Evolutionary conservation across 352 stramenopile species (phyloP).

Genomic region (Halophytophthora polymorphica): DNA sequence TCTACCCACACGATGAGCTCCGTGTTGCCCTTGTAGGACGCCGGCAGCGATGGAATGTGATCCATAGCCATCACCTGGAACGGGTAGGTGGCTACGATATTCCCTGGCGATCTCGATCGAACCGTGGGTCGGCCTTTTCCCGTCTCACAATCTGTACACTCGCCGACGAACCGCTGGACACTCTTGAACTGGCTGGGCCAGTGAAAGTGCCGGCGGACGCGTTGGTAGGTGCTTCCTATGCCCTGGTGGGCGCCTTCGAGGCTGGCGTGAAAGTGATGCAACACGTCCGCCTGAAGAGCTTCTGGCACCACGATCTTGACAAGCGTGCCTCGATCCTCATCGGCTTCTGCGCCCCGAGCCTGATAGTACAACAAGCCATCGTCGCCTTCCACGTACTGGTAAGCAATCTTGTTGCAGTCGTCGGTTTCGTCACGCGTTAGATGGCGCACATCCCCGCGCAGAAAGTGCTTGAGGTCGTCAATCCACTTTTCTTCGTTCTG

Average conservation of each 20-base stretch:
- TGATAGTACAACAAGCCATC: conserved; percentile 4
- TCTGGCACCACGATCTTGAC: conserved; percentile 6
- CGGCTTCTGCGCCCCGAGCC: no score
- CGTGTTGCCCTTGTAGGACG: conserved; percentile 15
- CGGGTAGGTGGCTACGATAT: conserved; percentile 8
- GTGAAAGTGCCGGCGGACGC: conserved; percentile 1
- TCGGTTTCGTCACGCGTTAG: conserved; percentile 4
- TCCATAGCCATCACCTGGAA: conserved; percentile 24
- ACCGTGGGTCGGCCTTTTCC: conserved; percentile 13
- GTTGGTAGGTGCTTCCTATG: conserved; percentile 3
- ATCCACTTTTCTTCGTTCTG: conserved; percentile 9
- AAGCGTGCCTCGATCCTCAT: no score
- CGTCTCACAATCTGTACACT: conserved; percentile 11
- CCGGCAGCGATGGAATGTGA: conserved; percentile 17
- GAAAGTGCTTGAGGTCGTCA: conserved; percentile 2
- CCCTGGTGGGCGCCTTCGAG: conserved; percentile 10
- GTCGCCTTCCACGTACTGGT: conserved; percentile 9
- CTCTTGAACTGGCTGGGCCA: conserved; percentile 2
- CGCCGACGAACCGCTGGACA: conserved; percentile 3
- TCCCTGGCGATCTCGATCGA: conserved; percentile 17
- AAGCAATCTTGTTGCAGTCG: background rate
- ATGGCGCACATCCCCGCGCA: background rate
- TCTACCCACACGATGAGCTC: conserved; percentile 19
- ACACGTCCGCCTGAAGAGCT: conserved; percentile 4
- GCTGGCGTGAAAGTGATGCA: conserved; percentile 10